phyloP scores from a whole-genome alignment of 495 filamentous ascomycete genomes.

The Bacidia gigantensis region DNA sequence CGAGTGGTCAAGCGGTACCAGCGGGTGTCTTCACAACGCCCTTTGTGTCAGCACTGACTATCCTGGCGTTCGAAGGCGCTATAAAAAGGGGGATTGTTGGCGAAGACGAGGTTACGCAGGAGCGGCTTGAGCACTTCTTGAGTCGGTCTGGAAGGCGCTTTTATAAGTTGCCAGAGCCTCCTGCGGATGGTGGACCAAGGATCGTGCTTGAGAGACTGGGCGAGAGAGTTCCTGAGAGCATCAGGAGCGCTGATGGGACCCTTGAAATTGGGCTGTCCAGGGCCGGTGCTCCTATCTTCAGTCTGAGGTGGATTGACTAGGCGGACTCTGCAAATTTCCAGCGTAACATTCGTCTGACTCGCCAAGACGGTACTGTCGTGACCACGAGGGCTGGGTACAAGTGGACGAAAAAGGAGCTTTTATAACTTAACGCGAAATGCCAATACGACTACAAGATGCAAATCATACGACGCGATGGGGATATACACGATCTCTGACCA shows the following conservation, averaged over 20 bases:
- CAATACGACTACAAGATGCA: too few relatives aligned
- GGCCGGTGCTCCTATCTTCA: not conserved
- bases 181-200: constrained; percentile 23
- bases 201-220: constrained; percentile 50
- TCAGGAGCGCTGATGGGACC: not conserved
- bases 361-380: too few relatives aligned
- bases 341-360: too few relatives aligned
- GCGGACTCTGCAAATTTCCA: too few relatives aligned
- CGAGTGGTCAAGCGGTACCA: constrained; percentile 43
- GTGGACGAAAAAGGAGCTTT: too few relatives aligned
- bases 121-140: constrained; percentile 61
- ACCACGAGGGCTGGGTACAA: too few relatives aligned
- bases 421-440: too few relatives aligned
- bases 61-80: constrained; percentile 60
- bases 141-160: constrained; percentile 60
- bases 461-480: too few relatives aligned
- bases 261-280: not conserved
- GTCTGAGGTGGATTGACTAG: not conserved
- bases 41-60: constrained; percentile 60
- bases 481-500: too few relatives aligned
- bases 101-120: constrained; percentile 54
- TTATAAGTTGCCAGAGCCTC: constrained; percentile 39
- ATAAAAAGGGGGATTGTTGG: constrained; percentile 49
- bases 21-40: constrained; percentile 87
- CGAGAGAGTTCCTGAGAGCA: constrained; percentile 19